Conservation (phyloP, 805 yeast genomes). For the Tetrapisispora taiwanensis region DNA sequence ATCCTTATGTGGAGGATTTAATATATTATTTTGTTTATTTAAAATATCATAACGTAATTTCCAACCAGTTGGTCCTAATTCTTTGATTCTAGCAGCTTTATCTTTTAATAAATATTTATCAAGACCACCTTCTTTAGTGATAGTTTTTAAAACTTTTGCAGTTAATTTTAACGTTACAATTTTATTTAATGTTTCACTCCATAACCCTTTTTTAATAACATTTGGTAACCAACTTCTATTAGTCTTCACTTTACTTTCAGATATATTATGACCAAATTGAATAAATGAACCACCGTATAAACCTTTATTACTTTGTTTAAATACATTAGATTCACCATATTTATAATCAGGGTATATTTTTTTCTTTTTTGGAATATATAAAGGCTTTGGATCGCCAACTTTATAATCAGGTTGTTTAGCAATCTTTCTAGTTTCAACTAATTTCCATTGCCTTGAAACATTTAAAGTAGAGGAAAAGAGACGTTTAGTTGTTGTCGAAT, state of each 20-base stretch:
- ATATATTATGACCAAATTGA: constrained; percentile 63
- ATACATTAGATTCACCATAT: constrained; percentile 67
- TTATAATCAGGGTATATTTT: constrained; percentile 54
- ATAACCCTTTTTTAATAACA: constrained; percentile 59
- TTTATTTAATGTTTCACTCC: constrained; percentile 71
- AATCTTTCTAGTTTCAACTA: constrained; percentile 39
- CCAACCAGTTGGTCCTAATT: constrained; percentile 92
- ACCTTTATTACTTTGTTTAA: constrained; percentile 80
- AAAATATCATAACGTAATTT: constrained; percentile 68
- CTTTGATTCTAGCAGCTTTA: constrained; percentile 81
- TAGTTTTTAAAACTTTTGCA: constrained; percentile 74
- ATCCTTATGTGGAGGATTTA: constrained; percentile 32
- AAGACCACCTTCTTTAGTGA: constrained; percentile 89
- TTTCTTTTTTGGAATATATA: constrained; percentile 34
- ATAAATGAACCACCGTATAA: constrained; percentile 83
- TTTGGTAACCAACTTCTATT: constrained; percentile 78
- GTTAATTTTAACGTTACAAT: constrained; percentile 53
- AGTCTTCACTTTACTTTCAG: constrained; percentile 65
- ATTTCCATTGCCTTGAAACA: constrained; percentile 30
- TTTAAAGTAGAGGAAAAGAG: constrained; percentile 13
- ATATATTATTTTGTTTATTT: constrained; percentile 31
- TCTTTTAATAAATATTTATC: constrained; percentile 83
- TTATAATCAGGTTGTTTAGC: constrained; percentile 35
- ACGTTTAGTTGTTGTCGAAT: constrained; percentile 4
- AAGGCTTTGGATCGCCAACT: constrained; percentile 47